These are phyloP conservation scores for Monilinia fructicola DNA, from an alignment of 2,329 filamentous ascomycete genomes.

Conservation along the genomic window DNA sequence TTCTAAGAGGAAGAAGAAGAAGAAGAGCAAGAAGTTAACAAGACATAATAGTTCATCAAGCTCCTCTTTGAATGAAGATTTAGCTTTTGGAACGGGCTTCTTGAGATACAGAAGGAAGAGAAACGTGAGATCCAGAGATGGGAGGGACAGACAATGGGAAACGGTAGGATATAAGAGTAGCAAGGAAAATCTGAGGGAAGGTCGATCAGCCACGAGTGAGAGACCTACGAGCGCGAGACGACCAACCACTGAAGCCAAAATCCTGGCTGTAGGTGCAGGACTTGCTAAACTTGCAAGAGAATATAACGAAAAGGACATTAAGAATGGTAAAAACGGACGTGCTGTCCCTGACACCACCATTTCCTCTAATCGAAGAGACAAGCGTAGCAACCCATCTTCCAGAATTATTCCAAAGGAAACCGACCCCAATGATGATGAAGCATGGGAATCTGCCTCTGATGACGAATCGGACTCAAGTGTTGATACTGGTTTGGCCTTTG, in stretches of 20 bases:
- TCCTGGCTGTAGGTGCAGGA: conserved; percentile 49
- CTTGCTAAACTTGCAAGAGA: conserved; percentile 48
- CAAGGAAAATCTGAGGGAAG: conserved; percentile 19
- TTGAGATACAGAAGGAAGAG: conserved; percentile 36
- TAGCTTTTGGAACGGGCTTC: conserved; percentile 66
- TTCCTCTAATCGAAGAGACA: conserved; percentile 26
- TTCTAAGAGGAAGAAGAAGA: conserved; percentile 32
- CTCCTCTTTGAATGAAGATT: conserved; percentile 65
- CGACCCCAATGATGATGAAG: conserved; percentile 48
- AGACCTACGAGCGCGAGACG: conserved; percentile 17
- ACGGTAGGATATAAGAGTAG: conserved; percentile 30
- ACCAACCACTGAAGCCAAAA: conserved; percentile 46
- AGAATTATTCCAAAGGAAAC: conserved; percentile 37
- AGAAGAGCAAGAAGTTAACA: conserved; percentile 10
- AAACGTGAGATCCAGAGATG: conserved; percentile 33
- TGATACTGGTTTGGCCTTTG: conserved; percentile 61
- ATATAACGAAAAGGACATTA: conserved; percentile 42
- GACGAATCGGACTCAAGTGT: conserved; percentile 52
- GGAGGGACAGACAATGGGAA: conserved; percentile 36
- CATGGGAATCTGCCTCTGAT: conserved; percentile 59
- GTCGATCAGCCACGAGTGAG: conserved; percentile 38
- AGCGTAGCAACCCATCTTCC: conserved; percentile 36
- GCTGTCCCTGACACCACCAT: conserved; percentile 21
- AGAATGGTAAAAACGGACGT: conserved; percentile 35
- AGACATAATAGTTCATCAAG: conserved; percentile 58